A percentile compares a stretch with the other conserved stretches of the same genome.
These are phyloP conservation scores for Capsicum baccatum DNA, from an alignment of 257 asterid genomes.

Conservation along the genomic window DNA sequence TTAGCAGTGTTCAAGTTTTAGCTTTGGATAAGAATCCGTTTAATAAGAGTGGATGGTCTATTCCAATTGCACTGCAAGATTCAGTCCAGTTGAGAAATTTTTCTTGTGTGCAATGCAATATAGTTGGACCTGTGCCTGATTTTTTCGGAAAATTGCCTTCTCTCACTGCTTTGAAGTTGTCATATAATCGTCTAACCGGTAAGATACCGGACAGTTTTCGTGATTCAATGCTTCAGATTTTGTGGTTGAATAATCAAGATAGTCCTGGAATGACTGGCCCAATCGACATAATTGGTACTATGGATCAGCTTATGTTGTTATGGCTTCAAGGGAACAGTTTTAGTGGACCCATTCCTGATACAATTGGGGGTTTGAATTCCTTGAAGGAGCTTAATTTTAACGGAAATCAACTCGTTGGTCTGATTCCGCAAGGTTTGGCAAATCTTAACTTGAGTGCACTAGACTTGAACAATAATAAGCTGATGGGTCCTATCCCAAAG, in stretches of 20 bases:
- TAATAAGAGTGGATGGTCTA: constrained; percentile 72
- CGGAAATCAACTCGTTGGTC: constrained; percentile 66
- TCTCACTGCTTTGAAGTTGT: constrained; percentile 49
- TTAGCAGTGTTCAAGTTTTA: constrained; percentile 52
- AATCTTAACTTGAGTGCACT: constrained; percentile 47
- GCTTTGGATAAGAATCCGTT: constrained; percentile 79
- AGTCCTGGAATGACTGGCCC: constrained; percentile 63
- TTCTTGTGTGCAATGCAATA: constrained; percentile 68
- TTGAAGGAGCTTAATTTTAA: constrained; percentile 62
- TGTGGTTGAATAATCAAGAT: constrained; percentile 80
- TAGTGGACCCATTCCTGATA: constrained; percentile 67
- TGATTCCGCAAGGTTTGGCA: constrained; percentile 66
- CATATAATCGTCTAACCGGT: constrained; percentile 63
- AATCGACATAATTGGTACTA: constrained; percentile 54
- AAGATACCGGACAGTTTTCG: constrained; percentile 55
- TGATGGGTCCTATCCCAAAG: constrained; percentile 82
- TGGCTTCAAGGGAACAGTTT: constrained; percentile 85
- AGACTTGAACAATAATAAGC: constrained; percentile 76
- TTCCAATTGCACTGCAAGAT: constrained; percentile 61
- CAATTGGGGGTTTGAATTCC: constrained; percentile 59
- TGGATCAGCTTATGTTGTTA: constrained; percentile 56
- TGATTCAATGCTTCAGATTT: constrained; percentile 62
- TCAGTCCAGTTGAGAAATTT: constrained; percentile 68
- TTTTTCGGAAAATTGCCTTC: constrained; percentile 70
- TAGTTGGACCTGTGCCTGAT: constrained; percentile 74